Evolutionary conservation across 768 basidiomycete genomes (phyloP), one percentile per base, ranked within the genome.

Genomic region (Podaxis mareebaensis): DNA sequence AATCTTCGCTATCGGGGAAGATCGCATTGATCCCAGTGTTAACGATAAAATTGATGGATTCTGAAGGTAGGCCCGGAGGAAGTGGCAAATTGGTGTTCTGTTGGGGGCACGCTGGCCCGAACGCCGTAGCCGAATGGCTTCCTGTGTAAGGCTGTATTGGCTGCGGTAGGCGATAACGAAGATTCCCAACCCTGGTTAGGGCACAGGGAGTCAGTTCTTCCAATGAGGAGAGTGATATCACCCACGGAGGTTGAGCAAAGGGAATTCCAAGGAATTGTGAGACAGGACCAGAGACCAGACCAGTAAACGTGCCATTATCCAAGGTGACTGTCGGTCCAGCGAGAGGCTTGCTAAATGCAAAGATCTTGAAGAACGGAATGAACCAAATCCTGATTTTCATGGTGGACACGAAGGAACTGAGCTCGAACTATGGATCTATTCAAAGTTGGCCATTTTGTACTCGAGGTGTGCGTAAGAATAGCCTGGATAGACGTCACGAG

Each of bases 201-300:
- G 24, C 15, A n/a, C 26, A 38, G 53, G 20, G 15, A 3, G 39
- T 58, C 17, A 54, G 59, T 52, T 44, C 3, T 24, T n/a, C n/a
- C n/a, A 6, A 7, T 12, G 28, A 42, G 3, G 7, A 55, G 1
- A 48, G 40, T 8, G 28, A 3, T 39, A 33, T 10, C 11, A 51
- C 82, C 66, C 65, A 84, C 84, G 83, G 82, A 20, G 83, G 77
- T 64, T 78, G 67, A 1, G 83, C 83, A 59, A 79, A 85, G 4
- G 83, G 83, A 46, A 85, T 82, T 2, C 83, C 82, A 2, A 82
- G 69, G 64, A 82, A 85, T 53, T 77, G 73, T 20, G 75, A 68
- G 22, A 61, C 60, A n/a, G 60, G 7, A 8, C 60, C 60, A 4
- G 52, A 53, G 11, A 36, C 52, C 13, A 61, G 8, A 1, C 84